Evolutionary conservation across 805 yeast species (phyloP), one percentile per base, ranked within the genome.

Genomic region (Huiozyma sinensis): DNA sequence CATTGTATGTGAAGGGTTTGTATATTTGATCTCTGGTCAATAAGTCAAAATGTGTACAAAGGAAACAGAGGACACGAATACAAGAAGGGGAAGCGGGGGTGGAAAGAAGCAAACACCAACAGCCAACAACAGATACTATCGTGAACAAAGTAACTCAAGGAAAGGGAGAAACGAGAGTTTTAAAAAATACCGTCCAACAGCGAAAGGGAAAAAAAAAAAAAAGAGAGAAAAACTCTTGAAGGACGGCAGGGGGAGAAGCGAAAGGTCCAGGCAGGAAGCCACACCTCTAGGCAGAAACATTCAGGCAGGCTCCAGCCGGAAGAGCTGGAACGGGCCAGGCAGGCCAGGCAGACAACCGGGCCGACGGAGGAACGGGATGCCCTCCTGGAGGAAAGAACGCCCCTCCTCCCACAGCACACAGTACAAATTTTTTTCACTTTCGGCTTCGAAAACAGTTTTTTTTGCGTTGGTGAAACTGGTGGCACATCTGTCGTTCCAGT

Each of bases 1-100:
- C 57, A 54, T 54, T 44, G 34, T 41, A 27, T 28, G 30, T 43
- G 30, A 17, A 17, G 24, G 24, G 24, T 4, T 17, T 17, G 24
- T 17, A 17, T 17, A 17, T 17, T 17, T 31, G 24, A 17, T 17
- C 24, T 17, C 24, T 17, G 24, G 24, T 17, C 24, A 17, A 4
- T 17, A 17, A 17, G 24, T 17, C 24, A 17, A 17, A 17, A 17
- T 17, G 24, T 17, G 24, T 17, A 17, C 24, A 17, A 31, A 31
- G 3, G 5, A 36, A 36, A 36, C 28, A 36, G 12, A 36, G 5
- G n/a, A n/a, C n/a, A n/a, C 11, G 5, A 17, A 13, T 10, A 36
- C 38, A 17, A 17, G 38, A 5, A n/a, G 38, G n/a, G 5, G 38
- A 36, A 17, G 9, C 9, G n/a, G 11, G 10, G n/a, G 33, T 31